These are phyloP conservation scores for Coriaria nepalensis DNA, from an alignment of 306 rosid genomes.

Conservation along the genomic window DNA sequence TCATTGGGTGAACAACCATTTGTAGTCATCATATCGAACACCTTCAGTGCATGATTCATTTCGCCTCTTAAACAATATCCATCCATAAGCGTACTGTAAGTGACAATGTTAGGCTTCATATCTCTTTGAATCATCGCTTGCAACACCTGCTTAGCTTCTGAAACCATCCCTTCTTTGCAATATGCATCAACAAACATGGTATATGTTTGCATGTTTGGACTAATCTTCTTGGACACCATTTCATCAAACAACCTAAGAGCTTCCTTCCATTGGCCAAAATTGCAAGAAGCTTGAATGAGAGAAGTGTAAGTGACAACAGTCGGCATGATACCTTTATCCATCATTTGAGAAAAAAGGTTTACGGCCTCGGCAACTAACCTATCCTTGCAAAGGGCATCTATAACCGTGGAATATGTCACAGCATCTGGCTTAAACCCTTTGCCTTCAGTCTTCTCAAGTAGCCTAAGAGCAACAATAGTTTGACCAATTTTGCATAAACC, in stretches of 20 bases:
- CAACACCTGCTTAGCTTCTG: slow-evolving; percentile 15
- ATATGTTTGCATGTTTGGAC: slow-evolving; percentile 21
- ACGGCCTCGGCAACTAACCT: slow-evolving; percentile 17
- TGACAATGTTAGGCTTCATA: slow-evolving; percentile 11
- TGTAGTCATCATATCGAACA: slow-evolving; percentile 12
- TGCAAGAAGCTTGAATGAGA: slow-evolving; percentile 21
- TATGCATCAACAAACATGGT: slow-evolving; percentile 18
- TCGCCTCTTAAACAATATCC: slow-evolving; percentile 20
- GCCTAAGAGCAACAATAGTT: slow-evolving; percentile 10
- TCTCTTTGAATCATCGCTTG: slow-evolving; percentile 15
- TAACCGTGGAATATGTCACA: slow-evolving; percentile 13
- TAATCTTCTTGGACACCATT: slow-evolving; percentile 17
- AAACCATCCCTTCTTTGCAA: slow-evolving; percentile 18
- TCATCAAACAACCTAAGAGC: slow-evolving; percentile 19
- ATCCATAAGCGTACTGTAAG: slow-evolving; percentile 20
- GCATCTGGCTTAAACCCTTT: slow-evolving; percentile 10
- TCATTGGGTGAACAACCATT: slow-evolving; percentile 16
- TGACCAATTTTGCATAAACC: slow-evolving; percentile 32
- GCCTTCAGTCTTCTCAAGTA: slow-evolving; percentile 19
- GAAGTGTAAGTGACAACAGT: slow-evolving; percentile 20
- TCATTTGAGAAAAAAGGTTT: slow-evolving; percentile 13
- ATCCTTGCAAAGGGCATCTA: slow-evolving; percentile 27
- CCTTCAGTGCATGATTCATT: slow-evolving; percentile 11
- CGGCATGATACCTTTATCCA: slow-evolving; percentile 12
- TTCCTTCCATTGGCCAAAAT: slow-evolving; percentile 16